Conservation (phyloP, 108 stramenopile genomes). For the Parietichytrium sp. region DNA sequence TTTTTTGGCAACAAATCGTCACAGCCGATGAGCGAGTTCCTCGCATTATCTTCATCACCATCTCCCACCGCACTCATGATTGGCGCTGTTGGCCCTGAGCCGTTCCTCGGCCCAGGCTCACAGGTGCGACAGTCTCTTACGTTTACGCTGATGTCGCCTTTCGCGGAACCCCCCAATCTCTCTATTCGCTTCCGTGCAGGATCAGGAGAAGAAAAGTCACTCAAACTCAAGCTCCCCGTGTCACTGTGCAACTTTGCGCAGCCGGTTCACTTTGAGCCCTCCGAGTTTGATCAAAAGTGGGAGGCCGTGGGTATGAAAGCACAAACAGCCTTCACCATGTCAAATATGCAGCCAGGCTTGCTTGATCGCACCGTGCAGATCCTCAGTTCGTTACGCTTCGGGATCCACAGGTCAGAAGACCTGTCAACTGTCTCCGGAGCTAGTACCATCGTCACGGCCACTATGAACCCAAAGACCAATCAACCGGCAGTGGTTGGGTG, state of each 20-base stretch:
- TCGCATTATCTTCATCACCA: too few relatives aligned
- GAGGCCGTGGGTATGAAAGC: neutral
- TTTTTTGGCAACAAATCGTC: constrained; percentile 17
- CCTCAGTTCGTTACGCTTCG: neutral
- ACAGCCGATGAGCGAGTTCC: neutral
- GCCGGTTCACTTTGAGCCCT: neutral
- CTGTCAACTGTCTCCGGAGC: neutral
- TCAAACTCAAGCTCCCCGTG: neutral
- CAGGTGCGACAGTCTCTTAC: neutral
- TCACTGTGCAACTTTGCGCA: neutral
- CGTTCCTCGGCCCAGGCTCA: neutral
- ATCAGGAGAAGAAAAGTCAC: too few relatives aligned
- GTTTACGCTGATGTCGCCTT: constrained; percentile 14
- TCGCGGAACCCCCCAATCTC: neutral
- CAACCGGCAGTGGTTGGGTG: neutral
- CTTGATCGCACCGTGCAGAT: neutral
- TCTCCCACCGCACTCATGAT: constrained; percentile 8
- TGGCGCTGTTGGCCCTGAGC: neutral
- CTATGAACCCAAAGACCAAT: neutral
- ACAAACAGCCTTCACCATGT: neutral
- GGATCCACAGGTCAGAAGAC: neutral
- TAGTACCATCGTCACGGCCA: neutral
- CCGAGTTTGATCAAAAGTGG: constrained; percentile 3
- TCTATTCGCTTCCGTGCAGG: constrained; percentile 23
- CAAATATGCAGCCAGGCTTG: neutral